Evolutionary conservation across 2,329 filamentous ascomycete species (phyloP).

Genomic region (Metarhizium humberi): DNA sequence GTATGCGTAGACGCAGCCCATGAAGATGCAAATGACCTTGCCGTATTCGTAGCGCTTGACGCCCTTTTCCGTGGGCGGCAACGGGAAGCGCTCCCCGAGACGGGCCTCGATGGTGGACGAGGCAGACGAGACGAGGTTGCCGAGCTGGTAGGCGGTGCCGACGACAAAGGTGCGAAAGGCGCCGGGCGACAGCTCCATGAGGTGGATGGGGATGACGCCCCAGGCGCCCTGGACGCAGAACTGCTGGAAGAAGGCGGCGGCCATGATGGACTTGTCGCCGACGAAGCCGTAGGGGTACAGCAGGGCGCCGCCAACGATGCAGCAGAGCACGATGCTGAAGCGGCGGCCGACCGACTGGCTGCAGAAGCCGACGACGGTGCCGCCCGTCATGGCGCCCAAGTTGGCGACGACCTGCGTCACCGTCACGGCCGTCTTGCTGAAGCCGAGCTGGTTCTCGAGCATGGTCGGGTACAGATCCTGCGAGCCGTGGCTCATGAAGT

Average conservation of each 20-base stretch:
- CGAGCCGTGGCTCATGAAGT: constrained; percentile 79
- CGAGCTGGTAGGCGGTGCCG: constrained; percentile 66
- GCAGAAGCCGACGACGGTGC: constrained; percentile 55
- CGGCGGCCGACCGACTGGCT: constrained; percentile 62
- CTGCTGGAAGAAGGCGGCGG: constrained; percentile 76
- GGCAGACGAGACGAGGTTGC: constrained; percentile 62
- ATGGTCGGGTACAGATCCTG: constrained; percentile 54
- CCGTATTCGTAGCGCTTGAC: constrained; percentile 61
- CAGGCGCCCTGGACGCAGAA: constrained; percentile 71
- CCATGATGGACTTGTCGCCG: constrained; percentile 54
- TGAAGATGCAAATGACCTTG: constrained; percentile 82
- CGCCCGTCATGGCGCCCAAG: constrained; percentile 60
- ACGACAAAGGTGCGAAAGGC: constrained; percentile 67
- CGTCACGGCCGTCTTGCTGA: constrained; percentile 47
- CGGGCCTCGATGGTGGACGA: constrained; percentile 69
- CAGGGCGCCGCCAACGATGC: constrained; percentile 59
- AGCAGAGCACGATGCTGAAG: constrained; percentile 58
- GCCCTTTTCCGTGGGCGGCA: constrained; percentile 44
- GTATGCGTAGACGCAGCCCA: constrained; percentile 69
- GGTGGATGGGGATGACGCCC: constrained; percentile 67
- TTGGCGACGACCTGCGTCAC: constrained; percentile 66
- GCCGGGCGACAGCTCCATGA: constrained; percentile 68
- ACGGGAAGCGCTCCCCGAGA: constrained; percentile 65
- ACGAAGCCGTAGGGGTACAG: constrained; percentile 78
- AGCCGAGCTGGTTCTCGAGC: constrained; percentile 45